Evolutionary conservation across 2,329 filamentous ascomycete genomes (phyloP).

Genomic region (Cucurbitaria berberidis): DNA sequence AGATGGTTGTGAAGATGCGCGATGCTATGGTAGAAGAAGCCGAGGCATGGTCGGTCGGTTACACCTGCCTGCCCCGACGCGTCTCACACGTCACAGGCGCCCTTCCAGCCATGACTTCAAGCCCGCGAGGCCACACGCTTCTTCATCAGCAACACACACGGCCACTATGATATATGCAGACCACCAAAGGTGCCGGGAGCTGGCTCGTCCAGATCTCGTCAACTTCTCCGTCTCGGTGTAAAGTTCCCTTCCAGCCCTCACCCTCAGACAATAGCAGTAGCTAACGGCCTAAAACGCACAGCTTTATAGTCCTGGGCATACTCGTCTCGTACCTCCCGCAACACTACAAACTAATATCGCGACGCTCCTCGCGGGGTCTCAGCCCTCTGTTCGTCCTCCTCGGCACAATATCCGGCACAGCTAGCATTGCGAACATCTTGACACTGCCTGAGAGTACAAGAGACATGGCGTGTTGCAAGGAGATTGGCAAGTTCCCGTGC

Average conservation of each 20-base stretch:
- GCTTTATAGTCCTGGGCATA: conserved; percentile 83
- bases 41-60: conserved; percentile 24
- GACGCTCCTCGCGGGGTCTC: conserved; percentile 88
- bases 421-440: conserved; percentile 90
- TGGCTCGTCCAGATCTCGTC: conserved; percentile 58
- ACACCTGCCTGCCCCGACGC: conserved; percentile 9
- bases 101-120: background rate
- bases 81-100: conserved; percentile 10
- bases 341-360: conserved; percentile 86
- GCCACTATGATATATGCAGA: conserved; percentile 16
- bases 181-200: conserved; percentile 54
- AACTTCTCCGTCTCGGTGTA: conserved; percentile 63
- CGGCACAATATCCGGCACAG: conserved; percentile 88
- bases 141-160: background rate
- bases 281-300: conserved; percentile 35
- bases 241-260: conserved; percentile 19
- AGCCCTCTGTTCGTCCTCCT: conserved; percentile 94
- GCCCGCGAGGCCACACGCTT: background rate
- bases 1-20: background rate
- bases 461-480: conserved; percentile 85
- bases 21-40: conserved; percentile 4
- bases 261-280: conserved; percentile 5
- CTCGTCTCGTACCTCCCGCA: conserved; percentile 93
- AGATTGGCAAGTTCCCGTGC: conserved; percentile 82
- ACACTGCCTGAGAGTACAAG: conserved; percentile 81